Conservation (phyloP, 176 grass and related monocot species). For the Phyllostachys edulis region DNA sequence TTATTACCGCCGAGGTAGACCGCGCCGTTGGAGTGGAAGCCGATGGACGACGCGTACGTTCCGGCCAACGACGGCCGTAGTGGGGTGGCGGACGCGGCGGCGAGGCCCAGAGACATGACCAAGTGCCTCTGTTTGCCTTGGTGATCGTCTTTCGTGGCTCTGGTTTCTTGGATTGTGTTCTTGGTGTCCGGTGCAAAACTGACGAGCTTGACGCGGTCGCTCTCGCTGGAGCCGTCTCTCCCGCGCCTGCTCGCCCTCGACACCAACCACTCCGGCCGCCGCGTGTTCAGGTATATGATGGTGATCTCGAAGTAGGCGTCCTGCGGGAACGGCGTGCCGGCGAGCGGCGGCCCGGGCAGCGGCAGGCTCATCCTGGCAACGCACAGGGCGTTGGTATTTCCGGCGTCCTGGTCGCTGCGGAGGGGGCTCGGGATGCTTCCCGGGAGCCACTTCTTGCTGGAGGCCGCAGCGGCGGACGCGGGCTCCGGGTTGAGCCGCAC, state of each 20-base stretch:
- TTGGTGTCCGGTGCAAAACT: slow-evolving; percentile 3
- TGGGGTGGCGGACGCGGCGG: background rate
- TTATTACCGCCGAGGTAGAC: slow-evolving; percentile 87
- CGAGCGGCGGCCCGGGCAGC: slow-evolving; percentile 68
- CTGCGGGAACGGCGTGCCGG: slow-evolving; percentile 71
- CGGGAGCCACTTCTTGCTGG: slow-evolving; percentile 33
- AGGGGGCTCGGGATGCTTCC: slow-evolving; percentile 45
- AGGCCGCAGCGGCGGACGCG: background rate
- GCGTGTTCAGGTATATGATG: slow-evolving; percentile 71
- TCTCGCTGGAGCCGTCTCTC: slow-evolving; percentile 44
- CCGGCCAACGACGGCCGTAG: slow-evolving; percentile 44
- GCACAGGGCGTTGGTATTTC: background rate
- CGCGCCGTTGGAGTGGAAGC: slow-evolving; percentile 84
- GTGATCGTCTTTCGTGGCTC: slow-evolving; percentile 35
- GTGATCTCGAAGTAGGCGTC: slow-evolving; percentile 94
- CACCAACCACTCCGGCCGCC: slow-evolving; percentile 48
- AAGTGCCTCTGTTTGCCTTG: slow-evolving; percentile 35
- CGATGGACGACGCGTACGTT: slow-evolving; percentile 71
- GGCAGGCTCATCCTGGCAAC: slow-evolving; percentile 74
- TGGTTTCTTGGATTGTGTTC: slow-evolving; percentile 30
- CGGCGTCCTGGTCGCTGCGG: slow-evolving; percentile 12
- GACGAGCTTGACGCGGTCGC: slow-evolving; percentile 69
- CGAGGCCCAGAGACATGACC: slow-evolving; percentile 74
- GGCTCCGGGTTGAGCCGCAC: slow-evolving; percentile 66
- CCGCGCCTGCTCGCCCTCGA: slow-evolving; percentile 42